Conservation (phyloP, 1,284 basidiomycete genomes). For the Papiliotrema terrestris region DNA sequence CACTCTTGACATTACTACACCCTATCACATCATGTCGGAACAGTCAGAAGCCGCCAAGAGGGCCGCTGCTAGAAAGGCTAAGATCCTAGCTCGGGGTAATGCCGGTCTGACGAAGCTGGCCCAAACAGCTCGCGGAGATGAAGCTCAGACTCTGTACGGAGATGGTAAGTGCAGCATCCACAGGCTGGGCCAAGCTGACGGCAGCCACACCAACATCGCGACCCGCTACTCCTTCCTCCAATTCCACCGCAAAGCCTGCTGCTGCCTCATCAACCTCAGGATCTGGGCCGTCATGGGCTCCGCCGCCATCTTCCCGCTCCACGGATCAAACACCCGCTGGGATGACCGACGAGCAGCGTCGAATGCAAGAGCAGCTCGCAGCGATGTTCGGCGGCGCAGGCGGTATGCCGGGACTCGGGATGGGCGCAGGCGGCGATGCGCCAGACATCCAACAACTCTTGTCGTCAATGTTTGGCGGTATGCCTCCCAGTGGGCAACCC, state of each 20-base stretch:
- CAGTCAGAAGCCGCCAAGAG: slow-evolving; percentile 39
- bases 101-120: slow-evolving; percentile 45
- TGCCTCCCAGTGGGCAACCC: background rate
- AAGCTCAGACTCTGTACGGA: slow-evolving; percentile 42
- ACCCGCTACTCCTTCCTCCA: slow-evolving; percentile 6
- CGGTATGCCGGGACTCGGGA: slow-evolving; percentile 1
- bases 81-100: slow-evolving; percentile 48
- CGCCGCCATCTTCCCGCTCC: slow-evolving; percentile 6
- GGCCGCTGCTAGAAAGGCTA: slow-evolving; percentile 48
- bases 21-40: slow-evolving; percentile 21
- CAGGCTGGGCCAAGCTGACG: background rate
- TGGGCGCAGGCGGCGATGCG: slow-evolving; percentile 11
- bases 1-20: background rate
- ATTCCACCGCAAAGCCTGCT: background rate
- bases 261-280: background rate
- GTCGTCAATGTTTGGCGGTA: slow-evolving; percentile 30
- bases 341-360: slow-evolving; percentile 23
- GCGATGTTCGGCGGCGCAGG: slow-evolving; percentile 35
- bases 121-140: slow-evolving; percentile 44
- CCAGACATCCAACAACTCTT: slow-evolving; percentile 33
- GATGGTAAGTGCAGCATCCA: slow-evolving; percentile 22
- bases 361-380: slow-evolving; percentile 34
- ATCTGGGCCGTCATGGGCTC: slow-evolving; percentile 20
- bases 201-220: background rate
- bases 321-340: slow-evolving; percentile 1